A percentile compares a stretch with the other conserved stretches of the same genome.
phyloP scores from a whole-genome alignment of 257 asterid species.

The Voacanga thouarsii region DNA sequence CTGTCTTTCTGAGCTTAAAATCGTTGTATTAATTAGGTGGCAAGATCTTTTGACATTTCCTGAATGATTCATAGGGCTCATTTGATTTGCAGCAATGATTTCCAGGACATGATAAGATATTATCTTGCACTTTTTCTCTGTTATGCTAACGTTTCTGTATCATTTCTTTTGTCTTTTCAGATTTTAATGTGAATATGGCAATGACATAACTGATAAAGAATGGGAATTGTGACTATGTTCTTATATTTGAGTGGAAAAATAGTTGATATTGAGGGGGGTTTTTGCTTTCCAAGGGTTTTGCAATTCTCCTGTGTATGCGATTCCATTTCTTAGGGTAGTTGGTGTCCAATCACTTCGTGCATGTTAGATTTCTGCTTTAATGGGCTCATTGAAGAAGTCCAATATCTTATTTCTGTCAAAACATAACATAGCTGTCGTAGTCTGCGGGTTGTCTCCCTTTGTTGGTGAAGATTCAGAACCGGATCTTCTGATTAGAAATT shows the following conservation, averaged over 20 bases:
- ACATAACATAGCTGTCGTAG: not conserved
- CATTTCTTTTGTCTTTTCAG: too few relatives aligned
- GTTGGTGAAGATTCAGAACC: not conserved
- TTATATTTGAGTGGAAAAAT: not conserved
- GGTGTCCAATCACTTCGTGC: not conserved
- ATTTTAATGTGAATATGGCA: not conserved
- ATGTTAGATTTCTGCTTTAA: not conserved
- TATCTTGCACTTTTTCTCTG: constrained; percentile 1
- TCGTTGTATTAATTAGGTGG: not conserved
- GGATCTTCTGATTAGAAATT: not conserved
- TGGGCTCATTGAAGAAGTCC: not conserved
- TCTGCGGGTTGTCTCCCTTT: not conserved
- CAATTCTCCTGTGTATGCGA: not conserved
- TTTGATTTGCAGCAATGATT: constrained; percentile 5
- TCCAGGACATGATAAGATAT: not conserved
- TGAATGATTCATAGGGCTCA: not conserved
- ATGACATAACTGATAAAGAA: not conserved
- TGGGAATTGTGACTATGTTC: not conserved
- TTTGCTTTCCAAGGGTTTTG: not conserved
- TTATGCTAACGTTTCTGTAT: not conserved
- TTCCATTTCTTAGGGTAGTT: not conserved
- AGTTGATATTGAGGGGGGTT: not conserved
- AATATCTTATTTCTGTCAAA: not conserved
- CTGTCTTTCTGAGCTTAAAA: not conserved
- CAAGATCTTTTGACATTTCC: not conserved